Conservation (phyloP, 192 early-diverging fungal genomes). For the Gamsiella multidivaricata region DNA sequence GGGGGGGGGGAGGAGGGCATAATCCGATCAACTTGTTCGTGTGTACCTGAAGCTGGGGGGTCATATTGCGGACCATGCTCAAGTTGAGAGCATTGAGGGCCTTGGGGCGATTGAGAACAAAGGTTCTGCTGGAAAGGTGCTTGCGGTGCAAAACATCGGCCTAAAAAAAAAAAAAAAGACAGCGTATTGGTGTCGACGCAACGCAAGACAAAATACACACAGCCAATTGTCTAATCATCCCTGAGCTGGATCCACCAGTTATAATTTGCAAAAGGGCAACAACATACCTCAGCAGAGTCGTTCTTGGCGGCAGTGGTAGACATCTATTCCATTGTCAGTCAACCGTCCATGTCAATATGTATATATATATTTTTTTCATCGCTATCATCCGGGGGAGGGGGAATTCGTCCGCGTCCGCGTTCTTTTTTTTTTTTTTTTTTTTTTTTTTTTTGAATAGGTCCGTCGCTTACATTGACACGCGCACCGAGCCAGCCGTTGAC, state of each 20-base stretch:
- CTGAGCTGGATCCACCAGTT: no score
- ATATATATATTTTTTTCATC: no score
- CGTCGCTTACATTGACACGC: conserved; percentile 30
- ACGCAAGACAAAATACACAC: not conserved
- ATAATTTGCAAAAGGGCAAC: no score
- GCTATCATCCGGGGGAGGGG: no score
- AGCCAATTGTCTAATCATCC: no score
- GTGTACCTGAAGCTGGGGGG: conserved; percentile 78
- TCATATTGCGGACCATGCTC: conserved; percentile 86
- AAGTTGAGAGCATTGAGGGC: conserved; percentile 88
- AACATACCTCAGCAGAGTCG: conserved; percentile 34
- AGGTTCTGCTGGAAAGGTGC: conserved; percentile 65
- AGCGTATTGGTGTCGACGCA: not conserved
- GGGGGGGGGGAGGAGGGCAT: no score
- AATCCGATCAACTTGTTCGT: not conserved
- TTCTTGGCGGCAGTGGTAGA: conserved; percentile 43
- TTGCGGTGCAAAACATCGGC: conserved; percentile 65
- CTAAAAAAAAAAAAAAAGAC: conserved; percentile 11
- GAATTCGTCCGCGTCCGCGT: no score
- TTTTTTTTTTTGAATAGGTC: not conserved
- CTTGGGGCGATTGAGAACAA: conserved; percentile 83
- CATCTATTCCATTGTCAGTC: conserved; percentile 32
- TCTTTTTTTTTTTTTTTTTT: no score
- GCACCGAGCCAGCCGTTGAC: conserved; percentile 44
- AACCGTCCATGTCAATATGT: no score